Conservation (phyloP, 129 eudicot species). For the Daucus carota region DNA sequence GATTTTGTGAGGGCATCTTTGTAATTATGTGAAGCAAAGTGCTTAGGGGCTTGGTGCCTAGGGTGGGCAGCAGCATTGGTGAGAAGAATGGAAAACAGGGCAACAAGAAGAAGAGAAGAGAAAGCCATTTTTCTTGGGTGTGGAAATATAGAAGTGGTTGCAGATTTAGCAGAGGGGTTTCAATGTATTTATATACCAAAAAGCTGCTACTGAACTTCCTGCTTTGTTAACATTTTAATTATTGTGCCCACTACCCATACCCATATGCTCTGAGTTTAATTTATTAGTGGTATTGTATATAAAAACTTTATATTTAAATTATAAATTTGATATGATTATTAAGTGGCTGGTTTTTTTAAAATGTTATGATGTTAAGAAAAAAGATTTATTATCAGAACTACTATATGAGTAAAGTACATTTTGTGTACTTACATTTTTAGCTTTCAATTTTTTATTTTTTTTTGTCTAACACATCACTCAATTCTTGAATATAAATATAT, state of each 20-base stretch:
- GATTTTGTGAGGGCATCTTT: conserved; percentile 93
- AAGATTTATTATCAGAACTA: no score
- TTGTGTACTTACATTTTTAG: no score
- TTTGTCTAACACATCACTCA: no score
- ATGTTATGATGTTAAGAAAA: no score
- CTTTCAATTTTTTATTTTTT: no score
- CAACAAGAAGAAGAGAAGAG: conserved; percentile 5
- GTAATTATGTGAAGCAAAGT: conserved; percentile 69
- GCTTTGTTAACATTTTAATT: background rate
- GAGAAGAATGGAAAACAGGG: conserved; percentile 11
- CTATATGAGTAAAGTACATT: no score
- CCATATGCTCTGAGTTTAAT: background rate
- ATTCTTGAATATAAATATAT: no score
- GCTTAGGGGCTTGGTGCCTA: conserved; percentile 30
- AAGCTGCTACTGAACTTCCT: background rate
- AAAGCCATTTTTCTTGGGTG: conserved; percentile 22
- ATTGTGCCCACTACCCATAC: conserved; percentile 6
- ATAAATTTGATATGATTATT: no score
- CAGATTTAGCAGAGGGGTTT: background rate
- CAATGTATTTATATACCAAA: background rate
- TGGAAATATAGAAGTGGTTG: background rate
- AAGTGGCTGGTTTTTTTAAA: no score
- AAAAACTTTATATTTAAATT: no score
- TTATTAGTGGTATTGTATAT: background rate
- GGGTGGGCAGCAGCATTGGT: conserved; percentile 28